Conservation (phyloP, 2,329 filamentous ascomycete genomes). For the Amesomyces nigricolor region DNA sequence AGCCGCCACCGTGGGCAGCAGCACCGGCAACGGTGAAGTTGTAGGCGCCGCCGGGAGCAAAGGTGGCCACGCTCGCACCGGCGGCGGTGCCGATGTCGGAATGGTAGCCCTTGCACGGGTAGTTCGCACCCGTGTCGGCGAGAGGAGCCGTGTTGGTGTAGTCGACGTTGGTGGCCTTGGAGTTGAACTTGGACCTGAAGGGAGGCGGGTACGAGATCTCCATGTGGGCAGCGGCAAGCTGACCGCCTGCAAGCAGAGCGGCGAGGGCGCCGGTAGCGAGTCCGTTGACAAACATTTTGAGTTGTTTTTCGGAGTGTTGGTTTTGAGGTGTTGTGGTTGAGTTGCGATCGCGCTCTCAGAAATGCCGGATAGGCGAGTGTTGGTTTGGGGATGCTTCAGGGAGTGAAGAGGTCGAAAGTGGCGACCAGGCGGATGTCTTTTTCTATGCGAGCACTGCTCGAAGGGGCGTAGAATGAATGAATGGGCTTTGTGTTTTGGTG, state of each 20-base stretch:
- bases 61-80: conserved; percentile 54
- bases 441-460: conserved; percentile 22
- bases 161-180: conserved; percentile 49
- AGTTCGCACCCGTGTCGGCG: conserved; percentile 54
- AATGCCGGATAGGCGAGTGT: conserved; percentile 18
- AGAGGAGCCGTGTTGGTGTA: conserved; percentile 69
- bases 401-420: conserved; percentile 16
- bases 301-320: background rate
- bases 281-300: conserved; percentile 39
- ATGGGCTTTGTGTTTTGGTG: conserved; percentile 11
- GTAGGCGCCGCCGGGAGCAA: conserved; percentile 56
- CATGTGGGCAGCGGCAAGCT: conserved; percentile 49
- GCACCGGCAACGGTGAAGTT: conserved; percentile 59
- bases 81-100: conserved; percentile 42
- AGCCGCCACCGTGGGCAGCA: conserved; percentile 62
- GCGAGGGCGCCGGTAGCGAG: conserved; percentile 39
- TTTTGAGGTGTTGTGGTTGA: conserved; percentile 16
- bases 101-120: conserved; percentile 67
- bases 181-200: conserved; percentile 49
- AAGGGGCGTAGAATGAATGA: conserved; percentile 17
- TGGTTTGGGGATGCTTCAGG: conserved; percentile 4
- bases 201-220: conserved; percentile 49
- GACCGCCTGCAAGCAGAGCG: conserved; percentile 31
- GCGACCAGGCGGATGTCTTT: conserved; percentile 11
- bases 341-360: conserved; percentile 15